Base-by-base conservation (phyloP, 305 asterid species). In the Withania somnifera region DNA sequence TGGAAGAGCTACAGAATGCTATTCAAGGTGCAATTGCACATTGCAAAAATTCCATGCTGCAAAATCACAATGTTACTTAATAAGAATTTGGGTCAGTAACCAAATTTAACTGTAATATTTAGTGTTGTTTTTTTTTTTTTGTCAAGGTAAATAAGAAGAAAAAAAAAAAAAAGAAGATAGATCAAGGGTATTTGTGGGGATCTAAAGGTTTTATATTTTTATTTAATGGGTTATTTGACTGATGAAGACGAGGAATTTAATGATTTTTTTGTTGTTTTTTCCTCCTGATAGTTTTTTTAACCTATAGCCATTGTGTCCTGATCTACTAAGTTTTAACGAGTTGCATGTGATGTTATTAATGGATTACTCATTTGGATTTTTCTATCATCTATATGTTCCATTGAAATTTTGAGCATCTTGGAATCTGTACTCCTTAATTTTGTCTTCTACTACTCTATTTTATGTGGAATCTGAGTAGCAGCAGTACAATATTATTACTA, bases 1-100 rank as follows among this genome's bases (percentile, higher is more conserved):
- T 93, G 97, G 98, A 91, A 81, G 98, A 94, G 87, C 64, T 93
- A 90, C 98, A 92, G 89, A 92, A 77, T 60, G 97, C 98, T n/a
- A 93, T 94, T 54, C 97, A 92, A 77, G 97, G 98, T 34, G 98
- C 98, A 6, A 94, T 94, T 78, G 93, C 97, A 1, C 97, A 94
- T 78, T 94, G 98, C 90, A 94, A 94, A 86, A 92, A 89, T 86
- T 94, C 98, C n/a, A 86, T 91, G 97, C 53, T 88, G 80, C 90
- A 86, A 86, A 87, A 34, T 40, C 56, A 53, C 5, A 38, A 30
- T 7, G 52, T 20, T 22, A 38, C 42, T 78, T 38, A 76, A 54
- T 77, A 86, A 80, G 75, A 86, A 36, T 38, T 53, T 82, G 85
- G 85, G 84, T 87, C 83, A 88, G 90, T 85, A 82, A 50, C 82